These are phyloP conservation scores for Cytospora piceicola DNA, from an alignment of 2,329 filamentous ascomycete species.

Conservation along the genomic window DNA sequence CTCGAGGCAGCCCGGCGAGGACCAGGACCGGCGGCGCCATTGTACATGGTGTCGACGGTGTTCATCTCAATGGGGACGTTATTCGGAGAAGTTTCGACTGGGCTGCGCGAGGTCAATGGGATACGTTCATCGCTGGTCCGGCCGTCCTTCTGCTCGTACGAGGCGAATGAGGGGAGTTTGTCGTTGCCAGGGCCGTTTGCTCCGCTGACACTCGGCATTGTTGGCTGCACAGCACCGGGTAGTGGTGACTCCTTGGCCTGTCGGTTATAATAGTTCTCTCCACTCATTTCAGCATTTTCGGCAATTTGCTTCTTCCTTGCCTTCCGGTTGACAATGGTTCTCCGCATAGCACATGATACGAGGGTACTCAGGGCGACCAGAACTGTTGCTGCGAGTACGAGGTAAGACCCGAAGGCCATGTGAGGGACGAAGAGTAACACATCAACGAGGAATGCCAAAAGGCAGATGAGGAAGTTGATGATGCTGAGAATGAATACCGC, in stretches of 20 bases:
- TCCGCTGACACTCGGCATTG: constrained; percentile 61
- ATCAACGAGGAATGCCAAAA: constrained; percentile 90
- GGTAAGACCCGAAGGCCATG: constrained; percentile 90
- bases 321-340: constrained; percentile 88
- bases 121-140: constrained; percentile 70
- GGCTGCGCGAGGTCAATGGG: constrained; percentile 69
- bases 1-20: constrained; percentile 46
- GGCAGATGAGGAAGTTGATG: constrained; percentile 78
- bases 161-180: constrained; percentile 59
- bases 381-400: constrained; percentile 87
- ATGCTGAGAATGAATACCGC: constrained; percentile 84
- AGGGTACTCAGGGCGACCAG: constrained; percentile 80
- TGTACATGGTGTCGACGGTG: constrained; percentile 42
- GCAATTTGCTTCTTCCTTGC: constrained; percentile 90
- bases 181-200: constrained; percentile 53
- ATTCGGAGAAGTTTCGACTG: constrained; percentile 60
- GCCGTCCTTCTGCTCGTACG: constrained; percentile 69
- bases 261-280: constrained; percentile 84
- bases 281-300: constrained; percentile 96
- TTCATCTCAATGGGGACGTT: constrained; percentile 46
- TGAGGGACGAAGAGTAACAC: constrained; percentile 94
- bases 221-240: constrained; percentile 56
- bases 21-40: constrained; percentile 37
- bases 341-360: constrained; percentile 91
- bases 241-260: constrained; percentile 58